Percentiles rank a stretch among this genome's conserved stretches.
Evolutionary conservation across 1,284 basidiomycete genomes (phyloP).

Genomic region (Cryptococcus sp.): DNA sequence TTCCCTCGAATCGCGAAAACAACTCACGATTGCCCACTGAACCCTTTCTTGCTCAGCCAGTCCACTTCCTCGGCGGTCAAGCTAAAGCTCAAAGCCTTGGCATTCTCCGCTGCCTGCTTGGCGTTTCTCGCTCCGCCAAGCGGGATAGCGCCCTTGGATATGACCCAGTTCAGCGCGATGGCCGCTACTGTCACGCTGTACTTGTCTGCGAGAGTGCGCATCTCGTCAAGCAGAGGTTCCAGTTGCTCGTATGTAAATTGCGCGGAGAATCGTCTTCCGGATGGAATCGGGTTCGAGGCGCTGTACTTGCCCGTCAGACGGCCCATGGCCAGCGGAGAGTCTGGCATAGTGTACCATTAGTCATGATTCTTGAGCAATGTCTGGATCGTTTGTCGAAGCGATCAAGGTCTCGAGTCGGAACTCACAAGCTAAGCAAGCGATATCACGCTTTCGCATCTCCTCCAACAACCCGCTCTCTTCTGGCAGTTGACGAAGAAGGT

Average conservation of each 20-base stretch:
- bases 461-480: conserved; percentile 41
- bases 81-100: conserved; percentile 33
- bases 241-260: conserved; percentile 39
- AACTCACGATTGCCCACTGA: conserved; percentile 35
- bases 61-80: conserved; percentile 30
- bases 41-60: conserved; percentile 21
- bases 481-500: conserved; percentile 40
- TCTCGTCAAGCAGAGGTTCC: conserved; percentile 42
- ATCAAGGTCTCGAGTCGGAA: conserved; percentile 1
- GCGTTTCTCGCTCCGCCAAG: conserved; percentile 51
- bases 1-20: too few relatives aligned
- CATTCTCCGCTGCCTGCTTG: conserved; percentile 41
- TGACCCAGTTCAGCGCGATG: conserved; percentile 52
- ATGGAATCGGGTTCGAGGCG: conserved; percentile 41
- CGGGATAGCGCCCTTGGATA: conserved; percentile 51
- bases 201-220: conserved; percentile 40
- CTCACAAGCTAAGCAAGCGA: conserved; percentile 47
- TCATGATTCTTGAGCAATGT: not conserved
- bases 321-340: conserved; percentile 50
- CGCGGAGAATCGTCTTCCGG: conserved; percentile 28
- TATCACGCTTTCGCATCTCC: conserved; percentile 45
- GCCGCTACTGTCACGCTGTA: conserved; percentile 43
- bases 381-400: not conserved
- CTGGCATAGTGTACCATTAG: conserved; percentile 19
- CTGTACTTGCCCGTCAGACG: conserved; percentile 51